Evolutionary conservation across 495 filamentous ascomycete species (phyloP).

Genomic region (Aspergillus wentii): DNA sequence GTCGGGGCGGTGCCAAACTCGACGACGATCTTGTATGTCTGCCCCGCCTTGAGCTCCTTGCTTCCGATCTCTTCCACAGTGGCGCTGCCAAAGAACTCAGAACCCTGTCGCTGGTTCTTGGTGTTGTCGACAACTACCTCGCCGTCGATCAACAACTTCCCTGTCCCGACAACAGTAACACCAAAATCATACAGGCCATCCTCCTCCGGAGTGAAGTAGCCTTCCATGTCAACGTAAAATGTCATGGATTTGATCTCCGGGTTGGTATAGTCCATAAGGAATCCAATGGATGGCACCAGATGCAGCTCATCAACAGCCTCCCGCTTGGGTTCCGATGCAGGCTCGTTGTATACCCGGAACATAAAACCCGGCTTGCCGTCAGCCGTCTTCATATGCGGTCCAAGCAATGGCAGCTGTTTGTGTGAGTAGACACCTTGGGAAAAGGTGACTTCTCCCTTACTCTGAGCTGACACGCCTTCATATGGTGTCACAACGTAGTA

Average conservation of each 20-base stretch:
- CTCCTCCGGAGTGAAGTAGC: conserved; percentile 52
- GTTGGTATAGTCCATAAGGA: conserved; percentile 61
- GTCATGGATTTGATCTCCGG: conserved; percentile 44
- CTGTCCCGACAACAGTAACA: conserved; percentile 71
- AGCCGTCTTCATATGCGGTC: conserved; percentile 41
- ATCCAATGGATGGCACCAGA: conserved; percentile 48
- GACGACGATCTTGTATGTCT: conserved; percentile 55
- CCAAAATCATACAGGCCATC: conserved; percentile 70
- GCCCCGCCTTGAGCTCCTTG: conserved; percentile 52
- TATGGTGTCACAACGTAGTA: conserved; percentile 73
- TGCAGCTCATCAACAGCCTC: conserved; percentile 49
- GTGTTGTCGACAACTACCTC: conserved; percentile 67
- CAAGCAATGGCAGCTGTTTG: conserved; percentile 55
- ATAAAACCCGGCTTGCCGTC: conserved; percentile 49
- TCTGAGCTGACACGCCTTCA: conserved; percentile 57
- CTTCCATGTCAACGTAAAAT: conserved; percentile 62
- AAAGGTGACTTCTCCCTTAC: conserved; percentile 40
- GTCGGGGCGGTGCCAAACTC: conserved; percentile 63
- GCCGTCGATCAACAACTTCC: conserved; percentile 63
- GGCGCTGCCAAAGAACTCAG: conserved; percentile 55
- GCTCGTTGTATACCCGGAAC: conserved; percentile 58
- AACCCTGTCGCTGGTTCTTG: conserved; percentile 55
- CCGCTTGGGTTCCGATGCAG: conserved; percentile 39
- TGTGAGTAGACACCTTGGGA: conserved; percentile 54
- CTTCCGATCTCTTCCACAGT: conserved; percentile 57